Percentiles rank a stretch among this genome's conserved stretches.
phyloP scores from a whole-genome alignment of 768 basidiomycete species.

The Mycena amicta region DNA sequence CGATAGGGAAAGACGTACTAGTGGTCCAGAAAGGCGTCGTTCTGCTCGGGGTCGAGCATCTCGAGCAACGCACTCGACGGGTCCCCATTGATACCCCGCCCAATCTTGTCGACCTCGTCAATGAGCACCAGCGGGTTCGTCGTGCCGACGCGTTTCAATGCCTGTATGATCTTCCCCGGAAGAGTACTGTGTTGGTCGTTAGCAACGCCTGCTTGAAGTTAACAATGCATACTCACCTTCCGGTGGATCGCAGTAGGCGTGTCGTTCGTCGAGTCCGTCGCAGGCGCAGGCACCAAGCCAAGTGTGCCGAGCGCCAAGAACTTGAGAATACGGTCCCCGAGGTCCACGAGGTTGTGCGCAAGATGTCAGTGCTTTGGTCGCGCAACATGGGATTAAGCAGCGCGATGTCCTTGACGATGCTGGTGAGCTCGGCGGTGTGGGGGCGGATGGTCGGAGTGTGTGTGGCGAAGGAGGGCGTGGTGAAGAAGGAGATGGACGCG shows the following conservation, averaged over 20 bases:
- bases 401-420: constrained; percentile 97
- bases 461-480: constrained; percentile 82
- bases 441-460: constrained; percentile 95
- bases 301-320: constrained; percentile 97
- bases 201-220: no score
- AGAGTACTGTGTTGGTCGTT: no score
- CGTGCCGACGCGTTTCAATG: constrained; percentile 86
- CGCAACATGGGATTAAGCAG: constrained; percentile 94
- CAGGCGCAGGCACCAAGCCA: constrained; percentile 26
- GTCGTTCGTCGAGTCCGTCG: not conserved
- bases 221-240: constrained; percentile 95
- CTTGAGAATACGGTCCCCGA: constrained; percentile 92
- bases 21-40: constrained; percentile 86
- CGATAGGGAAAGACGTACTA: constrained; percentile 62
- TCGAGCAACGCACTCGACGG: no score
- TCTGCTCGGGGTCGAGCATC: no score
- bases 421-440: constrained; percentile 94
- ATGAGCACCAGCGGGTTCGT: no score
- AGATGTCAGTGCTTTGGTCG: no score
- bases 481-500: constrained; percentile 84
- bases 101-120: constrained; percentile 94
- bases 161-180: constrained; percentile 97
- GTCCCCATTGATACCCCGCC: constrained; percentile 84
- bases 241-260: constrained; percentile 50
- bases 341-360: constrained; percentile 87